These are phyloP conservation scores for Balamuthia mandrillaris DNA, from an alignment of 208 protist genomes.

Conservation along the genomic window DNA sequence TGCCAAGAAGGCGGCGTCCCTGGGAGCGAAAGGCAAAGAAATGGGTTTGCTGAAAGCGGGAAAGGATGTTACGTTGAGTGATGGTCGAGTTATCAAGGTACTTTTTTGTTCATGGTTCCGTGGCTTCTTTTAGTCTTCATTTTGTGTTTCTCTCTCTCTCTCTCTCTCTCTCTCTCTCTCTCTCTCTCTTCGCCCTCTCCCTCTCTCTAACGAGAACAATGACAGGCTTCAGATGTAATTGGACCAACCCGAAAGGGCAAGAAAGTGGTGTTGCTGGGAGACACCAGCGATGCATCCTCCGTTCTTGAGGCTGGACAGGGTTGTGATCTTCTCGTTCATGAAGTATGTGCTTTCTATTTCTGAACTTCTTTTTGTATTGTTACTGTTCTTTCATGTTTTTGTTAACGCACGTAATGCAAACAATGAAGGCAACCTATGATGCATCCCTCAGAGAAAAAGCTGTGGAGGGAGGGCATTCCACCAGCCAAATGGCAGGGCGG, in stretches of 20 bases:
- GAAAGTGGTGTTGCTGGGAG: slow-evolving; percentile 49
- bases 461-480: slow-evolving; percentile 45
- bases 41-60: slow-evolving; percentile 44
- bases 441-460: not conserved
- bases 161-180: not conserved
- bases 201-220: not conserved
- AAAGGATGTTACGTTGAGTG: slow-evolving; percentile 35
- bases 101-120: not conserved
- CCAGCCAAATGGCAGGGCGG: slow-evolving; percentile 33
- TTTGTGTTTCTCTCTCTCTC: too few species aligned
- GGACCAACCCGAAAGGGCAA: slow-evolving; percentile 29
- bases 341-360: not conserved
- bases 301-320: slow-evolving; percentile 31
- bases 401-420: not conserved
- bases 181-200: not conserved
- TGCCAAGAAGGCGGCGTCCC: not conserved
- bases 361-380: not conserved
- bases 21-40: slow-evolving; percentile 45
- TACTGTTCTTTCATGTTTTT: not conserved
- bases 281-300: slow-evolving; percentile 46
- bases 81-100: slow-evolving; percentile 38
- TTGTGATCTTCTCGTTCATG: slow-evolving; percentile 55
- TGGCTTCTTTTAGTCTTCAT: not conserved
- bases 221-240: slow-evolving; percentile 36
- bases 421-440: slow-evolving; percentile 3